Evolutionary conservation across 169 alveolate genomes (phyloP), one percentile per base, ranked within the genome.

Genomic region (Eimeria sp.): DNA sequence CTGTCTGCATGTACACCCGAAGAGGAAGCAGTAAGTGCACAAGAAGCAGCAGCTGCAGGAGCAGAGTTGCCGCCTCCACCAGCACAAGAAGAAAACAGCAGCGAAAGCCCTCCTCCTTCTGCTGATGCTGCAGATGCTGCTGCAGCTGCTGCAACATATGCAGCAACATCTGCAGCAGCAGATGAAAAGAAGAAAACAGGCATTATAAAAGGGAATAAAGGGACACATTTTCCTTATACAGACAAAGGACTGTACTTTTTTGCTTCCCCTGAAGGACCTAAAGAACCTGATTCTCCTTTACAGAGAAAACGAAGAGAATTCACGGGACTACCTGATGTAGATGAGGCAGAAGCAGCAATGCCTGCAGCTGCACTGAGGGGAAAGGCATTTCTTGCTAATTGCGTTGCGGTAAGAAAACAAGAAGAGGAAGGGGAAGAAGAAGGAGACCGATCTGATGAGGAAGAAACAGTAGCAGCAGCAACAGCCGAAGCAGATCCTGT

Each of bases 341-440:
- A 80, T 6, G 67, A 20, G 45, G 89, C 89, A 47, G 89, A 80
- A 47, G 65, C 89, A 16, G 18, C 25, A 13, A 47, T 80, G 47
- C 70, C 89, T 16, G 20, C 10, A 27, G 51, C 67, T 1, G 89
- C 43, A 45, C 34, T 80, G 2, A n/a, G 3, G 22, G 89, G 89
- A 7, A 80, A 80, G 25, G 34, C 16, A 5, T 80, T 80, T 58
- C 70, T 80, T 3, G 89, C 89, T 16, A 54, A 25, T 22, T 22
- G 18, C 0, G 47, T 80, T 10, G 22, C 10, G 0, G 67, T 5
- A 47, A 18, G 18, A 25, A 34, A 49, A 49, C 16, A 13, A 10
- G 61, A 18, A 10, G 67, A 27, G 5, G 70, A 80, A 6, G 20
- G 9, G 14, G 89, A 80, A 47, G 45, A 47, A 43, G 67, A 27